Base-by-base conservation (phyloP, 1,139 yeast species). In the Lodderomyces parapsilosis region DNA sequence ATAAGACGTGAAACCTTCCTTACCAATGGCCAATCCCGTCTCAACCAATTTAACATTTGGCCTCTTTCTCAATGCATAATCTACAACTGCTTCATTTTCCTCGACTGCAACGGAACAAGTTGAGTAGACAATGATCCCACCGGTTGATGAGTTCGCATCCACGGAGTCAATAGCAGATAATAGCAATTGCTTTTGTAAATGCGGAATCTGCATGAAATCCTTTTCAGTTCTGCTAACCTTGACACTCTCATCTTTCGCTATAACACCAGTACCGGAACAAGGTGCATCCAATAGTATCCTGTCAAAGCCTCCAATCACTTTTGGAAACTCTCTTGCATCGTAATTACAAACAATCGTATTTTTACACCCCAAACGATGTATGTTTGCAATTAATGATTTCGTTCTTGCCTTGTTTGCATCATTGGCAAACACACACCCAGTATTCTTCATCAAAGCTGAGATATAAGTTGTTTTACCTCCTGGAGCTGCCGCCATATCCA, bases 401-500 rank as follows among this genome's bases (percentile, higher is more conserved):
- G 98, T 91, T 71, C 99, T 84, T 23, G 95, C 89, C 65, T 91
- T 93, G 71, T 89, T 91, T 47, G 96, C 86, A 71, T 94, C 99
- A 65, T 94, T 94, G 44, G 99, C 99, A 63, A 94, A 91, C 14
- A 94, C 86, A 63, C 95, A 84, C 30, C 99, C 99, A 3, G 99
- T 93, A 65, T 93, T 94, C 63, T 94, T 94, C 98, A 93, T 93
- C 67, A 91, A 70, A 0, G 99, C 99, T 35, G 96, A 83, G 45
- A 94, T 83, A 61, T 90, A 93, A 1, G 99, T 93, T 9, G 99
- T 90, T 62, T 94, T 94, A 67, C 99, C 99, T 72, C 99, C 99
- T 53, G 99, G 99, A 17, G 99, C 98, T 46, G 99, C 96, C 35
- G 99, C 99, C 99, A 94, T 94, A 71, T 94, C 99, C 52, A 94